phyloP scores from a whole-genome alignment of 441 rosid genomes.

The Viola pubescens region DNA sequence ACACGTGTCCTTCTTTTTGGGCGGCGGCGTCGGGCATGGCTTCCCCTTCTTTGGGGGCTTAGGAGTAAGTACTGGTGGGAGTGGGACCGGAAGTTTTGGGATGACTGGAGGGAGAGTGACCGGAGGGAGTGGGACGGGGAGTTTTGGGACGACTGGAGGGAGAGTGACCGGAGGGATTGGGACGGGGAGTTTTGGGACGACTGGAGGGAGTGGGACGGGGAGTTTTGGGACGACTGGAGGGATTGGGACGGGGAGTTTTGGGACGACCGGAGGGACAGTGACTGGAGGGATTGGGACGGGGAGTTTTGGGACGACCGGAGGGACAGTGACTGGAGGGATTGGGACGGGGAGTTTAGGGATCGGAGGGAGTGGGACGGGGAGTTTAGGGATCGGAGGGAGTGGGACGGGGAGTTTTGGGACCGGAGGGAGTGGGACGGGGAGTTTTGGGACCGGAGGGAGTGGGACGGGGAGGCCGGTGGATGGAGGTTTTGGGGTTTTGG shows the following conservation, averaged over 20 bases:
- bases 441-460: neutral
- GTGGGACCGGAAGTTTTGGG: constrained; percentile 22
- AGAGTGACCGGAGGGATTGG: constrained; percentile 1
- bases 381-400: constrained; percentile 7
- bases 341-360: neutral
- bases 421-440: neutral
- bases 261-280: constrained; percentile 17
- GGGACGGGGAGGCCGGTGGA: neutral
- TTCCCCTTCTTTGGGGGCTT: constrained; percentile 25
- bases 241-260: constrained; percentile 11
- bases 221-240: constrained; percentile 21
- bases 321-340: constrained; percentile 14
- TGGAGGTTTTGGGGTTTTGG: neutral
- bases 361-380: constrained; percentile 5
- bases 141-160: constrained; percentile 11
- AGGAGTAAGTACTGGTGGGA: constrained; percentile 17
- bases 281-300: constrained; percentile 5
- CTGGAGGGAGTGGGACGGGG: constrained; percentile 22
- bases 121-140: constrained; percentile 3
- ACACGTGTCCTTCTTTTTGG: constrained; percentile 29
- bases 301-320: constrained; percentile 11
- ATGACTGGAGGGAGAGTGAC: constrained; percentile 19
- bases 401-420: neutral
- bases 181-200: neutral
- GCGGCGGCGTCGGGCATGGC: constrained; percentile 34